Base-by-base conservation (phyloP, 106 monocot genomes). In the Alisma plantagoaquatica region DNA sequence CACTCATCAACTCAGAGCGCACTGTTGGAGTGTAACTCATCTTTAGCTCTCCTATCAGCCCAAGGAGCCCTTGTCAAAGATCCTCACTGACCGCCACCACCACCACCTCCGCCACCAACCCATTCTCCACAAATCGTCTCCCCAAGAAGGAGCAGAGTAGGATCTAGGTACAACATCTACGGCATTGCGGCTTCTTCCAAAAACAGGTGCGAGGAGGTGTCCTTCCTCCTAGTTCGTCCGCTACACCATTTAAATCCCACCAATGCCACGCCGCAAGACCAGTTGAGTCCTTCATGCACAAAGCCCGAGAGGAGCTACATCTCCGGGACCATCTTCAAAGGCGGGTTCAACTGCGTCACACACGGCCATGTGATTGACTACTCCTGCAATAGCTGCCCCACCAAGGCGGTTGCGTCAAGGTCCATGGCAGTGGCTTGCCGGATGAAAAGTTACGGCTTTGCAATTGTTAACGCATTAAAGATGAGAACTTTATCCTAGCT, bases 161-260 rank as follows among this genome's bases (percentile, higher is more conserved):
- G n/a, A n/a, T n/a, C n/a, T n/a, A n/a, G n/a, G n/a, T n/a, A n/a
- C n/a, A n/a, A n/a, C n/a, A n/a, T n/a, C n/a, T n/a, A n/a, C n/a
- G n/a, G n/a, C n/a, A n/a, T n/a, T n/a, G n/a, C n/a, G n/a, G 44
- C 73, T 29, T 31, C 67, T 30, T 57, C 59, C 10, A 66, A 63
- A 12, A 63, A 50, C 14, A 61, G 56, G 23, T 26, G 21, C 51
- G 32, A 48, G 21, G 74, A 71, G 27, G 57, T 18, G 18, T n/a
- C n/a, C n/a, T n/a, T 35, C 61, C 46, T 53, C 75, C 4, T 75
- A 75, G 21, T 82, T 78, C 59, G 68, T 83, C 46, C 79, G 69
- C 53, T 90, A 90, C 80, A 90, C 89, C 1, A 80, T 90, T 29
- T 84, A 90, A 47, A 90, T 90, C 41, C 89, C 89, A 2, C 76